These are phyloP conservation scores for Terana coerulea DNA, from an alignment of 768 basidiomycete genomes.

Conservation along the genomic window DNA sequence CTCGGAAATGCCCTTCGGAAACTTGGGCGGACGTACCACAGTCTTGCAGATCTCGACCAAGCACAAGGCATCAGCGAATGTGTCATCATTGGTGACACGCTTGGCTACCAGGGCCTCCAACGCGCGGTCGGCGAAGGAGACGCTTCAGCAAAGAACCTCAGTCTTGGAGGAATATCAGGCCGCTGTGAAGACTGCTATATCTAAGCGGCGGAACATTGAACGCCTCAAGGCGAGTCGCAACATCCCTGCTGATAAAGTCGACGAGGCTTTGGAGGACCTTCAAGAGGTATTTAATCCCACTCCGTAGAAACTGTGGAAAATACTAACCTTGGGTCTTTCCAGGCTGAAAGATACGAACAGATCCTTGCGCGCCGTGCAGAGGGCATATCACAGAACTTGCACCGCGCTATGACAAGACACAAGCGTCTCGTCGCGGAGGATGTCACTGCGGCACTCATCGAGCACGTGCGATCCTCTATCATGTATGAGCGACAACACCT, in stretches of 20 bases:
- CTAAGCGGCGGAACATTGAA: constrained; percentile 89
- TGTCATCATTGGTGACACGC: constrained; percentile 91
- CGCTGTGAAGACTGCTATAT: constrained; percentile 90
- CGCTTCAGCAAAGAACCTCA: constrained; percentile 81
- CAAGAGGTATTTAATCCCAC: constrained; percentile 64
- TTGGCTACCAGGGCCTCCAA: constrained; percentile 97
- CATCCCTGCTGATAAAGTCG: constrained; percentile 81
- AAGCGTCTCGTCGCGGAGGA: constrained; percentile 88
- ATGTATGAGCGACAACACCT: constrained; percentile 89
- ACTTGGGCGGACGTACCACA: constrained; percentile 84
- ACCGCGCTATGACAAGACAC: constrained; percentile 80
- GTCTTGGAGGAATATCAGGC: constrained; percentile 93
- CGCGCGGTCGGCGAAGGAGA: constrained; percentile 95
- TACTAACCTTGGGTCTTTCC: constrained; percentile 4
- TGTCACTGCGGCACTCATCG: constrained; percentile 82
- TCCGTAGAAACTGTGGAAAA: background rate
- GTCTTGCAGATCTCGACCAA: constrained; percentile 81
- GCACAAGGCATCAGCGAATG: constrained; percentile 93
- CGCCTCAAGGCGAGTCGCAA: constrained; percentile 81
- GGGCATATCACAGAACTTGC: constrained; percentile 92
- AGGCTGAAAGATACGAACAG: constrained; percentile 92
- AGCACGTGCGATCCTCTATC: constrained; percentile 88
- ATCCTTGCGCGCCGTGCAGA: constrained; percentile 80
- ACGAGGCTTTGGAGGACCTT: constrained; percentile 88
- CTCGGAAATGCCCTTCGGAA: constrained; percentile 82